A percentile compares a stretch with the other conserved stretches of the same genome.
Evolutionary conservation across 768 basidiomycete genomes (phyloP).

Genomic region (Mycena pura): DNA sequence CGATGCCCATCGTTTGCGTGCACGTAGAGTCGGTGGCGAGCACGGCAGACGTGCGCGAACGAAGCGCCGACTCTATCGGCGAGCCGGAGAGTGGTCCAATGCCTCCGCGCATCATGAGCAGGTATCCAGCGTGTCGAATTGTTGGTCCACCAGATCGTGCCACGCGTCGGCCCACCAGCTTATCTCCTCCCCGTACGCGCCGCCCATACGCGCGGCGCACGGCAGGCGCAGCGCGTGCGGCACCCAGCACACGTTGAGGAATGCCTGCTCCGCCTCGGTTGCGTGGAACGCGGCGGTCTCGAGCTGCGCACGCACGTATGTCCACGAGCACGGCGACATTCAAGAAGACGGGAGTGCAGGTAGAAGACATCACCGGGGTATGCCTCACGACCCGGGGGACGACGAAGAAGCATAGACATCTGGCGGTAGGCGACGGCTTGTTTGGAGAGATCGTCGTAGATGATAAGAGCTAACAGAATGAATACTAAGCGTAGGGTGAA

Average conservation of each 20-base stretch:
- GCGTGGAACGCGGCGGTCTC: conserved; percentile 45
- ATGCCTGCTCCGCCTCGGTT: conserved; percentile 50
- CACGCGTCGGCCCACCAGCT: too few species aligned
- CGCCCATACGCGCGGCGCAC: conserved; percentile 39
- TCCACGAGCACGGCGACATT: conserved; percentile 61
- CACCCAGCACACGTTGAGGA: conserved; percentile 46
- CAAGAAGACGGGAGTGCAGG: conserved; percentile 99
- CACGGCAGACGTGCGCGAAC: too few species aligned
- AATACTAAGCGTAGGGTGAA: neutral
- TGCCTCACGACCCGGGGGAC: conserved; percentile 99
- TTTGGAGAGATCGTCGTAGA: conserved; percentile 99
- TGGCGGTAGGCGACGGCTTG: conserved; percentile 99
- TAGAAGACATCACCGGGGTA: conserved; percentile 99
- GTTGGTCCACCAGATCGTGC: too few species aligned
- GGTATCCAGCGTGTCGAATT: too few species aligned
- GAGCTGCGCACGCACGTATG: conserved; percentile 44
- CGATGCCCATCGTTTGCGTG: too few species aligned
- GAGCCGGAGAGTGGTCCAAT: too few species aligned
- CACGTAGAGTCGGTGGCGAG: too few species aligned
- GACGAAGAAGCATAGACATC: conserved; percentile 99
- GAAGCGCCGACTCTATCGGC: too few species aligned
- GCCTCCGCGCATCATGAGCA: too few species aligned
- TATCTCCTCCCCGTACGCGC: too few species aligned
- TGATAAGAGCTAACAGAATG: conserved; percentile 85
- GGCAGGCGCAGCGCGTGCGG: conserved; percentile 40